Percentiles rank a stretch among this genome's conserved stretches.
Evolutionary conservation across 2,329 filamentous ascomycete species (phyloP).

Genomic region (Didymella lethalis): DNA sequence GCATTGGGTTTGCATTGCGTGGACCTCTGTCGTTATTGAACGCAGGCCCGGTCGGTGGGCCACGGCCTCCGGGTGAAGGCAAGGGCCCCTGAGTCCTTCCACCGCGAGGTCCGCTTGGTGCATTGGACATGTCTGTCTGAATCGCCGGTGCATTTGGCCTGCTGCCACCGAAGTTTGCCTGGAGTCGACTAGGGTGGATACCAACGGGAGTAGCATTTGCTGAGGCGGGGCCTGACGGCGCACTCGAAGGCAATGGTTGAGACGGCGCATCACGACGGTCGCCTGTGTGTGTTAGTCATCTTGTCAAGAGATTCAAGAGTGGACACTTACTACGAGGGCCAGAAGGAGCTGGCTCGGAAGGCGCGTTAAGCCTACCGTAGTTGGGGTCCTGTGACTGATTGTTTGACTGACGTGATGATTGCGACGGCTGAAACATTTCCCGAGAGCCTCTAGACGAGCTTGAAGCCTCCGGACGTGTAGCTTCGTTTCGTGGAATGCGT

Average conservation of each 20-base stretch:
- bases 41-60: conserved; percentile 47
- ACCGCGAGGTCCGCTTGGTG: conserved; percentile 48
- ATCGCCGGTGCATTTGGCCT: conserved; percentile 26
- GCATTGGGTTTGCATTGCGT: conserved; percentile 33
- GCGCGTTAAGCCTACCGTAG: conserved; percentile 59
- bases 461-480: conserved; percentile 14
- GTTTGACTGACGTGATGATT: conserved; percentile 47
- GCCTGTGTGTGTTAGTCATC: conserved; percentile 22
- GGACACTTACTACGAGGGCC: conserved; percentile 59
- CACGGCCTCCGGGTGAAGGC: conserved; percentile 40
- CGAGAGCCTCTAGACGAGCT: conserved; percentile 38
- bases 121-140: conserved; percentile 44
- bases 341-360: conserved; percentile 60
- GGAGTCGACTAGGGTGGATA: conserved; percentile 64
- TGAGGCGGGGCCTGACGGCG: conserved; percentile 41
- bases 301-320: no score
- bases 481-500: conserved; percentile 54
- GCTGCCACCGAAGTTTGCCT: conserved; percentile 30
- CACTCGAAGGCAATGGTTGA: conserved; percentile 40
- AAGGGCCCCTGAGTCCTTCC: conserved; percentile 36
- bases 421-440: conserved; percentile 52
- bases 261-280: conserved; percentile 41
- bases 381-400: conserved; percentile 54
- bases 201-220: conserved; percentile 52
- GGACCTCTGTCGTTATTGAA: conserved; percentile 36